A percentile compares a stretch with the other conserved stretches of the same genome.
These are phyloP conservation scores for Erysimum cheiranthoides DNA, from an alignment of 345 rosid genomes.

Conservation along the genomic window DNA sequence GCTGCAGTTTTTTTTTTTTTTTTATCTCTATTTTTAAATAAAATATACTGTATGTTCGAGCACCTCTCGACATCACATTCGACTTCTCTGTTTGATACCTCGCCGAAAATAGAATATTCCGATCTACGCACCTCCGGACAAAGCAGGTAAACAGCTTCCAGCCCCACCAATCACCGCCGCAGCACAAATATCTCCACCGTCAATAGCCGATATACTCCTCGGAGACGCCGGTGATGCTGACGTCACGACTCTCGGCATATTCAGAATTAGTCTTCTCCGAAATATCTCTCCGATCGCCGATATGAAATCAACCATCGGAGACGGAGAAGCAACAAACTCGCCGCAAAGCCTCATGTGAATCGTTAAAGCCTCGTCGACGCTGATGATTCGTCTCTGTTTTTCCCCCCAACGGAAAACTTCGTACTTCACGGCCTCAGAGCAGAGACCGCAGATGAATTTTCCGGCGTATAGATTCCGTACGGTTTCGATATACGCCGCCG, in stretches of 20 bases:
- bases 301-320: slow-evolving; percentile 62
- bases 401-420: slow-evolving; percentile 53
- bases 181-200: slow-evolving; percentile 35
- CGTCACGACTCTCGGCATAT: slow-evolving; percentile 50
- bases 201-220: slow-evolving; percentile 6
- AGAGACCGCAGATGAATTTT: slow-evolving; percentile 83
- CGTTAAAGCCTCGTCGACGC: slow-evolving; percentile 75
- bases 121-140: slow-evolving; percentile 37
- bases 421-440: slow-evolving; percentile 83
- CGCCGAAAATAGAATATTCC: slow-evolving; percentile 27
- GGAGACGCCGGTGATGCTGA: slow-evolving; percentile 1
- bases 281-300: slow-evolving; percentile 74
- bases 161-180: slow-evolving; percentile 34
- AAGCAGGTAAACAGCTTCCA: slow-evolving; percentile 37
- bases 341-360: slow-evolving; percentile 69
- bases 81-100: neutral
- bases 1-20: too few relatives aligned
- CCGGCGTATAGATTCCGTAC: slow-evolving; percentile 61
- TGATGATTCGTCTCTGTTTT: slow-evolving; percentile 57
- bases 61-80: neutral
- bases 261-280: slow-evolving; percentile 53
- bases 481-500: slow-evolving; percentile 65
- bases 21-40: too few relatives aligned
- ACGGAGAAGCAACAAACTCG: slow-evolving; percentile 58
- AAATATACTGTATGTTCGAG: too few relatives aligned